phyloP scores from a whole-genome alignment of 2,329 filamentous ascomycete genomes.

The Phyllosticta capitalensis region DNA sequence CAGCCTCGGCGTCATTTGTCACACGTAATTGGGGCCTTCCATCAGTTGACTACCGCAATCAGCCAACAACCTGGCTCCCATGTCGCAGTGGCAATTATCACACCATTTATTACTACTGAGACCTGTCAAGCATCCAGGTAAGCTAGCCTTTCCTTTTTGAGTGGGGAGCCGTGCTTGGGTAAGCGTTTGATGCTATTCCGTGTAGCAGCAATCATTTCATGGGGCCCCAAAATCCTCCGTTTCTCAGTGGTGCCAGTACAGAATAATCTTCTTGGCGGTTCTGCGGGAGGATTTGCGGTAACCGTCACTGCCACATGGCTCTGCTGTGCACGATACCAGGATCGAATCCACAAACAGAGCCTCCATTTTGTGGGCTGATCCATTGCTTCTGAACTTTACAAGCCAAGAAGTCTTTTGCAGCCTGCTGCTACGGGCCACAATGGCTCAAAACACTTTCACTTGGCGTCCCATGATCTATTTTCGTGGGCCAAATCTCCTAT shows the following conservation, averaged over 20 bases:
- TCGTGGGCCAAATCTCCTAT: constrained; percentile 1
- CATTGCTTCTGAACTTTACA: background rate
- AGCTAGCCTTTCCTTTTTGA: background rate
- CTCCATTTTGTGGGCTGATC: background rate
- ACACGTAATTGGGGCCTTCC: background rate
- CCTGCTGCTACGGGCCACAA: constrained; percentile 6
- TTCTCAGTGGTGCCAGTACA: background rate
- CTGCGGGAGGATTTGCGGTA: constrained; percentile 4
- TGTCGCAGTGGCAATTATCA: background rate
- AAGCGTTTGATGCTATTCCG: constrained; percentile 4
- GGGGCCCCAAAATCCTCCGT: background rate
- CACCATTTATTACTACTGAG: background rate
- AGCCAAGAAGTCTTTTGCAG: background rate
- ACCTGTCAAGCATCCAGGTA: background rate
- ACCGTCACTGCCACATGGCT: constrained; percentile 11
- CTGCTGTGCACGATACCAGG: constrained; percentile 1
- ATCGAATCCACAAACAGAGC: background rate
- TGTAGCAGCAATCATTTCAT: background rate
- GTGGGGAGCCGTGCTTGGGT: constrained; percentile 8
- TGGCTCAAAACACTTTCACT: constrained; percentile 5
- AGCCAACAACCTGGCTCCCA: background rate
- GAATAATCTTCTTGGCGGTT: constrained; percentile 2
- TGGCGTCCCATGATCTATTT: constrained; percentile 11
- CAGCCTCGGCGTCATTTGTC: background rate
- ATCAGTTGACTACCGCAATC: background rate